Base-by-base conservation (phyloP, 495 filamentous ascomycete genomes). In the Massariosphaeria phaeospora region DNA sequence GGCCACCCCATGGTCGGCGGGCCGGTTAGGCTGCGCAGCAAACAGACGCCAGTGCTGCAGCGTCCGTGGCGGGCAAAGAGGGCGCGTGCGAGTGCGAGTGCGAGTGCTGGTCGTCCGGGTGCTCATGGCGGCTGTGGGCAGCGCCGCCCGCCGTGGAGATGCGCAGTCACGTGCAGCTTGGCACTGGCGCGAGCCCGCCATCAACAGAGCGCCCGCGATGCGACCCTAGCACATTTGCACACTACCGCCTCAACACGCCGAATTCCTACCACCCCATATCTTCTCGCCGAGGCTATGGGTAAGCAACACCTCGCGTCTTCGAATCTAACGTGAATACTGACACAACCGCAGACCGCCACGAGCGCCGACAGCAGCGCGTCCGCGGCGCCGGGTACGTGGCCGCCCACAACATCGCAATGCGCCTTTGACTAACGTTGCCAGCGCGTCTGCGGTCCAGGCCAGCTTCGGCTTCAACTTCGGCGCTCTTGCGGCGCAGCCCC, bases 1-100 rank as follows among this genome's bases (percentile, higher is more conserved):
- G 55, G 44, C 57, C 57, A 61, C 25, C 57, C 57, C 57, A 56
- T 62, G 25, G 11, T 50, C n/a, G n/a, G n/a, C n/a, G n/a, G n/a
- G 47, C 6, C 4, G 9, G 30, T 41, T 10, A 42, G n/a, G 24
- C 24, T 27, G 29, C 3, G 15, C 18, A 21, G 11, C 7, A 24
- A 11, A 24, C 8, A 26, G 34, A 4, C 23, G 24, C 5, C 11
- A 24, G n/a, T 4, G 27, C 36, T 30, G 21, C 30, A 33, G 23
- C 12, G 17, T n/a, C 29, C 26, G 38, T 42, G 26, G 23, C 30
- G 11, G 8, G 27, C 13, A 6, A 10, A 29, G 9, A 9, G 3
- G 46, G 20, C 3, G 20, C 10, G 17, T 11, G 4, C 5, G 12
- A n/a, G 35, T 30, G 31, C 45, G 20, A 4, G 4, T 12, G 41